phyloP scores from a whole-genome alignment of 345 rosid genomes.

The Brassica rapa region DNA sequence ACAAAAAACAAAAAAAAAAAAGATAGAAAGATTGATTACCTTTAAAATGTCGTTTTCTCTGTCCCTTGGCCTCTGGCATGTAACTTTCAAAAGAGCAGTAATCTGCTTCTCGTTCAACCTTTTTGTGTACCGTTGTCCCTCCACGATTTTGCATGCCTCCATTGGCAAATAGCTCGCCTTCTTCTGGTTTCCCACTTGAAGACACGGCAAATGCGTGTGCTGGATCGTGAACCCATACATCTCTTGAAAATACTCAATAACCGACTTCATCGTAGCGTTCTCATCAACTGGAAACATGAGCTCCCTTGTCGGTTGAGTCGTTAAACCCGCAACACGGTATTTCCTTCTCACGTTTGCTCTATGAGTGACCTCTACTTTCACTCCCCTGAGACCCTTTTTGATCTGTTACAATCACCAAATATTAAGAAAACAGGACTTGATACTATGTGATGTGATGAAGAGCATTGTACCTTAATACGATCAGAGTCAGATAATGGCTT shows the following conservation, averaged over 20 bases:
- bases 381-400: constrained; percentile 91
- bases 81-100: constrained; percentile 84
- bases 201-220: constrained; percentile 93
- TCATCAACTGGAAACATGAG: constrained; percentile 99
- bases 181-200: constrained; percentile 97
- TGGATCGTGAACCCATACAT: constrained; percentile 96
- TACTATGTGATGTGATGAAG: constrained; percentile 1
- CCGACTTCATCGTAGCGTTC: constrained; percentile 88
- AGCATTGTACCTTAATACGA: constrained; percentile 69
- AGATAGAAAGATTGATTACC: constrained; percentile 43
- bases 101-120: constrained; percentile 94
- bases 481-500: constrained; percentile 91
- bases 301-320: constrained; percentile 96
- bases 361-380: constrained; percentile 98
- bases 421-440: neutral
- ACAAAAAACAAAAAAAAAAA: neutral
- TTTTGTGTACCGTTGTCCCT: constrained; percentile 93
- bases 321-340: constrained; percentile 98
- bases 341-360: constrained; percentile 87
- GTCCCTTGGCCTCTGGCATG: constrained; percentile 97
- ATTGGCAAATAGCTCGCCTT: constrained; percentile 98
- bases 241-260: constrained; percentile 95
- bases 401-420: constrained; percentile 47
- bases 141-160: constrained; percentile 99
- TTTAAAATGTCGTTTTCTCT: constrained; percentile 79